Conservation (phyloP, 2,329 filamentous ascomycete genomes). For the Fusarium sp. region DNA sequence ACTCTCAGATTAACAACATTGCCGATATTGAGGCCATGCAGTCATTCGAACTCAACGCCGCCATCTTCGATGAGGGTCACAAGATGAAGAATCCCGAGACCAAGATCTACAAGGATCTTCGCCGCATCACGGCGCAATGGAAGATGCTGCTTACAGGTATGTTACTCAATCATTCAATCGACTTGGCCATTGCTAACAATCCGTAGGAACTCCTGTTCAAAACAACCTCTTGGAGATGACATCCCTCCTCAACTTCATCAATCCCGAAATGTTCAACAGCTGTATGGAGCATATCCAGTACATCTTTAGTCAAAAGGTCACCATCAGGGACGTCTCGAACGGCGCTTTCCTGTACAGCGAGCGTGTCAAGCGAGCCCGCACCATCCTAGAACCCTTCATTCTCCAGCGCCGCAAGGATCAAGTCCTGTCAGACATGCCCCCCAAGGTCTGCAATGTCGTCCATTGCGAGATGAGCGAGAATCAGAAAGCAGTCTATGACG, state of each 20-base stretch:
- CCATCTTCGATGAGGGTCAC: constrained; percentile 95
- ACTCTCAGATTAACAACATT: constrained; percentile 67
- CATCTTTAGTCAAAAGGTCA: constrained; percentile 93
- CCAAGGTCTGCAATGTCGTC: constrained; percentile 81
- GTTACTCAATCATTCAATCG: background rate
- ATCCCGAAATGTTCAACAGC: constrained; percentile 83
- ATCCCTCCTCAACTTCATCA: constrained; percentile 91
- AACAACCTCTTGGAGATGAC: constrained; percentile 95
- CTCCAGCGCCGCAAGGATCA: constrained; percentile 93
- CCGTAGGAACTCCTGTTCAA: constrained; percentile 88
- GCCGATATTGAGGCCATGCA: constrained; percentile 64
- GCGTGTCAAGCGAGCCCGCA: constrained; percentile 86
- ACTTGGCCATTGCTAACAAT: constrained; percentile 27
- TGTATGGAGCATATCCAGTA: constrained; percentile 83
- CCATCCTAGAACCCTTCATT: constrained; percentile 95
- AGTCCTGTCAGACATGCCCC: constrained; percentile 85
- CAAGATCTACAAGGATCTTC: constrained; percentile 82
- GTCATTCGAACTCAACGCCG: constrained; percentile 61
- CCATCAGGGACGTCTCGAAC: constrained; percentile 81
- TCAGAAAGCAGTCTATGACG: constrained; percentile 80
- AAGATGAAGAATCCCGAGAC: constrained; percentile 90
- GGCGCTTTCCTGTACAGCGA: constrained; percentile 88
- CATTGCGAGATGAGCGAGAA: constrained; percentile 81
- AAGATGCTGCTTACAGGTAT: constrained; percentile 76
- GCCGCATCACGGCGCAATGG: constrained; percentile 83